These are phyloP conservation scores for Hibiscus trionum DNA, from an alignment of 345 rosid species.

Conservation along the genomic window DNA sequence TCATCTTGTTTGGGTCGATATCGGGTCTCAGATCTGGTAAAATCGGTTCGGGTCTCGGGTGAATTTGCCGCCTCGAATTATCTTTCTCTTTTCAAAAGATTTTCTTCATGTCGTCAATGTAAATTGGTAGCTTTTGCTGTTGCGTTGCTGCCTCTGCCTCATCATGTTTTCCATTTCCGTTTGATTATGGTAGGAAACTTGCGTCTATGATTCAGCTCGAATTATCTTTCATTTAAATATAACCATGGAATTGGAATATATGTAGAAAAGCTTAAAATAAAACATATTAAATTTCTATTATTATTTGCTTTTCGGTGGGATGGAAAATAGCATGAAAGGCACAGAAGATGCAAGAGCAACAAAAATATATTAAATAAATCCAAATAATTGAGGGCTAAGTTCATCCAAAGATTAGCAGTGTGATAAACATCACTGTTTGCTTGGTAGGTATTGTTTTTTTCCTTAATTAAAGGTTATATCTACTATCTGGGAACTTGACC, in stretches of 20 bases:
- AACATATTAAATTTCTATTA: too few species aligned
- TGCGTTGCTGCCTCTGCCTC: background rate
- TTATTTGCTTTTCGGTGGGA: background rate
- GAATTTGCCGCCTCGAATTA: too few species aligned
- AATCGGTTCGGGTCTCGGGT: too few species aligned
- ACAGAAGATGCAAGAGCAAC: background rate
- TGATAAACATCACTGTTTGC: background rate
- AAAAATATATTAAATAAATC: background rate
- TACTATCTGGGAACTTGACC: background rate
- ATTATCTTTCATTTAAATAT: too few species aligned
- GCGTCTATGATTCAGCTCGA: background rate
- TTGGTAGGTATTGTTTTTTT: background rate
- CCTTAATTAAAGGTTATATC: background rate
- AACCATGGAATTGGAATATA: too few species aligned
- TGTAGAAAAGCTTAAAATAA: too few species aligned
- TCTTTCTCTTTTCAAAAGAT: background rate
- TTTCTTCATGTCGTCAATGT: background rate
- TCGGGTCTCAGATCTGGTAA: too few species aligned
- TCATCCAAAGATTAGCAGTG: background rate
- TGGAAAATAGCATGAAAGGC: background rate
- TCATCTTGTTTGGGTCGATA: too few species aligned
- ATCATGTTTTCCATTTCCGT: background rate
- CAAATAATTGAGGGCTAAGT: conserved; percentile 15
- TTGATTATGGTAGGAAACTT: background rate
- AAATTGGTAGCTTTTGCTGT: background rate